These are phyloP conservation scores for Rhodosporidiobolus sp. DNA, from an alignment of 768 basidiomycete genomes.

Conservation along the genomic window DNA sequence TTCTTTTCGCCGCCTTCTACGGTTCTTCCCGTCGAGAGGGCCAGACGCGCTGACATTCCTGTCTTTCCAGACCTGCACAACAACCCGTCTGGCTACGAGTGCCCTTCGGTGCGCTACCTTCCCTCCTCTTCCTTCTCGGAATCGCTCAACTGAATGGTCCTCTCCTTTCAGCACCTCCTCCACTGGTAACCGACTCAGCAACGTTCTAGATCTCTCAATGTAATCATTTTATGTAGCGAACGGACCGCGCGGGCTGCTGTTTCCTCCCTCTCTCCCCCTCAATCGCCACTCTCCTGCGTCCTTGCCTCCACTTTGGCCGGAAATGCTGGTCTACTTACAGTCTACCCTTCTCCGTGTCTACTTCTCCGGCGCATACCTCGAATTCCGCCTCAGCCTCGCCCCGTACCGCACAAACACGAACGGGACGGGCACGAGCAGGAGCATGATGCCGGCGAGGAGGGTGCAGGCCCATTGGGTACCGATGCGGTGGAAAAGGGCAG, in stretches of 20 bases:
- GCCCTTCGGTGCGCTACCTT: constrained; percentile 58
- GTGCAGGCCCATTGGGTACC: constrained; percentile 20
- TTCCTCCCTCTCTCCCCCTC: too few species aligned
- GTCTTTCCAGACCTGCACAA: constrained; percentile 54
- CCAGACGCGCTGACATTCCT: background rate
- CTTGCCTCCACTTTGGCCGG: background rate
- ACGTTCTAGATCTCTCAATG: background rate
- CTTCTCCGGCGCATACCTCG: background rate
- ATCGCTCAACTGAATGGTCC: background rate
- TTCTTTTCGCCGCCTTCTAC: background rate
- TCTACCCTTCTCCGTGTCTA: too few species aligned
- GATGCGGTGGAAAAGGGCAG: constrained; percentile 13
- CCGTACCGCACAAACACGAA: constrained; percentile 25
- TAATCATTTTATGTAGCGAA: background rate
- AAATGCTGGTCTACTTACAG: too few species aligned
- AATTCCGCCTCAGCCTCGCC: background rate
- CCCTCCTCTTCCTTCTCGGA: too few species aligned
- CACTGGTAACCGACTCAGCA: constrained; percentile 1
- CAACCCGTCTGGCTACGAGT: constrained; percentile 86
- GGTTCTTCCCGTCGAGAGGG: background rate
- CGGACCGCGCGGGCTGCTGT: too few species aligned
- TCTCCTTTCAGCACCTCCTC: constrained; percentile 4
- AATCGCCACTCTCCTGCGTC: too few species aligned
- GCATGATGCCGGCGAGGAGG: constrained; percentile 23
- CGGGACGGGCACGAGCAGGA: constrained; percentile 17